These are phyloP conservation scores for Alternaria arbusti DNA, from an alignment of 2,329 filamentous ascomycete genomes.

Conservation along the genomic window DNA sequence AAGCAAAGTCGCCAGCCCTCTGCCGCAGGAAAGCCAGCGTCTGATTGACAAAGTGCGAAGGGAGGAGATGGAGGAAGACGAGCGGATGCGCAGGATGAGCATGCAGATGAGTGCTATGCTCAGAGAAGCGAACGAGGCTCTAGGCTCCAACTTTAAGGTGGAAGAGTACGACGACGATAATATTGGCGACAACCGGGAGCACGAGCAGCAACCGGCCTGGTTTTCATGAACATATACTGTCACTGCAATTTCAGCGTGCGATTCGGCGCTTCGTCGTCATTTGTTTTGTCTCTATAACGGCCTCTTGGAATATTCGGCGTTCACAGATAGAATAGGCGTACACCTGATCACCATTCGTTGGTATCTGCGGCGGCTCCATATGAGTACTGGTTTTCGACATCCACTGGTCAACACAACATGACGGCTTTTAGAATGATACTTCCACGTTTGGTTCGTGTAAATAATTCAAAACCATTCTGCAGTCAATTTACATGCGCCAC, in stretches of 20 bases:
- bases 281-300: neutral
- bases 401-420: neutral
- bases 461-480: neutral
- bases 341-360: neutral
- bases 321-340: neutral
- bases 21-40: constrained; percentile 71
- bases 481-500: neutral
- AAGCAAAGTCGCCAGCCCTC: constrained; percentile 34
- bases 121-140: constrained; percentile 81
- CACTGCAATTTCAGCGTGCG: neutral
- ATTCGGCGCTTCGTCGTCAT: neutral
- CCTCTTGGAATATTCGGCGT: neutral
- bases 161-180: constrained; percentile 41
- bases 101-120: constrained; percentile 85
- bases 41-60: constrained; percentile 74
- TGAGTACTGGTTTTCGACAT: neutral
- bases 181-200: constrained; percentile 1
- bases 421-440: neutral
- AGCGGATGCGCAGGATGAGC: constrained; percentile 80
- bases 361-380: neutral
- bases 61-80: constrained; percentile 79
- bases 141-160: constrained; percentile 62
- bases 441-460: neutral
- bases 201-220: neutral
- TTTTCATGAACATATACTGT: neutral